These are phyloP conservation scores for Picochlorum costavermella DNA, from an alignment of 139 green algal species.

Conservation along the genomic window DNA sequence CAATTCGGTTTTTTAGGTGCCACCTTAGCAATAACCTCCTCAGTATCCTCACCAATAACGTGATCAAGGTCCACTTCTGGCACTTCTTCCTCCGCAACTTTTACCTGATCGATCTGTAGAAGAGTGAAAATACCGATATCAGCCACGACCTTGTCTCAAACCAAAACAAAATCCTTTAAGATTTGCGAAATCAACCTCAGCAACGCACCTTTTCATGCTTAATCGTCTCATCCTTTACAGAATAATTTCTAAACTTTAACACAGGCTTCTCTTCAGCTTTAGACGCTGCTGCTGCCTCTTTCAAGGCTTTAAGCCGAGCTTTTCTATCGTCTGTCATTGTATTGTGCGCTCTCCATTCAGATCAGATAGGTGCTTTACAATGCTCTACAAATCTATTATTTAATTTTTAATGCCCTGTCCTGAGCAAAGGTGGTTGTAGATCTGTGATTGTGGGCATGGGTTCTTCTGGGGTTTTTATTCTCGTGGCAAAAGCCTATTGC, in stretches of 20 bases:
- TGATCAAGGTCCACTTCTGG: conserved; percentile 38
- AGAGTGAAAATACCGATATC: not conserved
- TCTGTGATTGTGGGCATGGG: conserved; percentile 33
- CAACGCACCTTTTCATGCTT: conserved; percentile 48
- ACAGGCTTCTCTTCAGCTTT: conserved; percentile 34
- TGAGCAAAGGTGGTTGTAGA: not conserved
- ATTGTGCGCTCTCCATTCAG: not conserved
- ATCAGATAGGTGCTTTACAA: not conserved
- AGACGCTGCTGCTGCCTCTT: not conserved
- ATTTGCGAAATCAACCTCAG: conserved; percentile 4
- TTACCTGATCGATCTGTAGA: conserved; percentile 43
- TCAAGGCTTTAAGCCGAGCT: not conserved
- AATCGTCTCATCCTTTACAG: conserved; percentile 55
- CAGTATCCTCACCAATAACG: conserved; percentile 43
- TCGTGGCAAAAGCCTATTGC: conserved; percentile 72
- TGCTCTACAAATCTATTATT: not conserved
- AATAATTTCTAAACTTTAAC: conserved; percentile 77
- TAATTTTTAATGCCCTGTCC: conserved; percentile 15
- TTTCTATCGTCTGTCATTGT: not conserved
- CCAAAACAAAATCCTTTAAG: conserved; percentile 4
- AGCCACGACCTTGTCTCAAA: not conserved
- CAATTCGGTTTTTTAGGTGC: conserved; percentile 86
- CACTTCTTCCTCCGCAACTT: conserved; percentile 53
- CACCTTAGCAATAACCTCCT: conserved; percentile 51
- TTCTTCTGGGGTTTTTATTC: conserved; percentile 43